phyloP scores from a whole-genome alignment of 345 rosid species.

The Gossypioides kirkii region DNA sequence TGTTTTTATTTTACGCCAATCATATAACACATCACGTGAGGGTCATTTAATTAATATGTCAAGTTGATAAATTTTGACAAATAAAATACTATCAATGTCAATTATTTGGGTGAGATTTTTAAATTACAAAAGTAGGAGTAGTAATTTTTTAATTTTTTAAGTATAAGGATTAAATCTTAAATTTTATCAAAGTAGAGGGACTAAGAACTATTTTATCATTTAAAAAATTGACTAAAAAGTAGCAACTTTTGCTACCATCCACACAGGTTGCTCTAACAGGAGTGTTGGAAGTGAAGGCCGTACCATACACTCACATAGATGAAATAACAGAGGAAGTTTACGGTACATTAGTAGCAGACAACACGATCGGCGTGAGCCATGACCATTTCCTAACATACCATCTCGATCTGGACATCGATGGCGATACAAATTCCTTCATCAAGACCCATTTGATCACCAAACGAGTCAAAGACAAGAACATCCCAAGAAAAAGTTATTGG shows the following conservation, averaged over 20 bases:
- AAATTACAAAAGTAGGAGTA: no score
- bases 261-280: constrained; percentile 51
- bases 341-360: constrained; percentile 45
- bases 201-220: no score
- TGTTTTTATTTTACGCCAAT: no score
- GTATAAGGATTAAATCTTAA: no score
- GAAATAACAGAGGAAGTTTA: constrained; percentile 37
- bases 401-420: constrained; percentile 55
- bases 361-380: constrained; percentile 39
- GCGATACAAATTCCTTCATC: constrained; percentile 37
- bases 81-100: no score
- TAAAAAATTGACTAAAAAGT: no score
- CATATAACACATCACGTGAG: no score
- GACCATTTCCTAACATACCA: constrained; percentile 49
- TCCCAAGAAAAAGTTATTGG: constrained; percentile 59
- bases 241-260: background rate
- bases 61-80: no score
- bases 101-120: no score
- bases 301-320: constrained; percentile 25
- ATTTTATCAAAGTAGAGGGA: no score
- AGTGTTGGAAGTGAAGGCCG: constrained; percentile 37
- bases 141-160: no score
- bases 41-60: no score
- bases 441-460: constrained; percentile 35
- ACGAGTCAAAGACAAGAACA: constrained; percentile 3